Evolutionary conservation across 2,329 filamentous ascomycete genomes (phyloP).

Genomic region (Tolypocladium capitatum): DNA sequence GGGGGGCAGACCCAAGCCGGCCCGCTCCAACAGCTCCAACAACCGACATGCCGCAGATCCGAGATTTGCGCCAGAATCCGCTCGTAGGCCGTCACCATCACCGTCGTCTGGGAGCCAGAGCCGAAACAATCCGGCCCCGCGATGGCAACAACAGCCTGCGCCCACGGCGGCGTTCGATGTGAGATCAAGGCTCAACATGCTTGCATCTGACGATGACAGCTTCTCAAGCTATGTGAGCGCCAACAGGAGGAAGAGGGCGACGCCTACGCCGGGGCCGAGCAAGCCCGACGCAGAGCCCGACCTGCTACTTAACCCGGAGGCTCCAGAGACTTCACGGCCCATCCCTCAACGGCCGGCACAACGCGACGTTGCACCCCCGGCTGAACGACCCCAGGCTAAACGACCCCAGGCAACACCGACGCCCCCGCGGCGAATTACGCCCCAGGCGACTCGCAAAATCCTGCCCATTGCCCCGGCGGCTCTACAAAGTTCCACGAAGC

Average conservation of each 20-base stretch:
- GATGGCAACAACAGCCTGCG: conserved; percentile 41
- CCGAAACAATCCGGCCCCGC: conserved; percentile 34
- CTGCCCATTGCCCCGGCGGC: conserved; percentile 57
- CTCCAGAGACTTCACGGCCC: conserved; percentile 20
- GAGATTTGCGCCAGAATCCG: conserved; percentile 16
- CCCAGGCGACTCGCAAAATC: conserved; percentile 41
- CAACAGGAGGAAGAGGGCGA: conserved; percentile 60
- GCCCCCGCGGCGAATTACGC: conserved; percentile 26
- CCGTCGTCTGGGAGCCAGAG: conserved; percentile 30
- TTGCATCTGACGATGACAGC: conserved; percentile 62
- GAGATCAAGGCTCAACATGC: conserved; percentile 50
- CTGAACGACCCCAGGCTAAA: conserved; percentile 13
- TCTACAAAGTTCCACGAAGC: conserved; percentile 61
- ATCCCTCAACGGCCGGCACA: conserved; percentile 22
- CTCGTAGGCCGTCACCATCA: conserved; percentile 37
- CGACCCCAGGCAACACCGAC: conserved; percentile 14
- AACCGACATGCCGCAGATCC: conserved; percentile 14
- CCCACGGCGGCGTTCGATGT: conserved; percentile 23
- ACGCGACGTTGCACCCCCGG: conserved; percentile 18
- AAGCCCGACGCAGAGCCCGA: conserved; percentile 38
- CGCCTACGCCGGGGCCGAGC: conserved; percentile 32
- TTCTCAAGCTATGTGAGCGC: conserved; percentile 80
- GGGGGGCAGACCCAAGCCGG: conserved; percentile 40
- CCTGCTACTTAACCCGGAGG: conserved; percentile 42
- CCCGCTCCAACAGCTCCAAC: conserved; percentile 10